These are phyloP conservation scores for Termitomyces bulborhizus DNA, from an alignment of 768 basidiomycete species.

Conservation along the genomic window DNA sequence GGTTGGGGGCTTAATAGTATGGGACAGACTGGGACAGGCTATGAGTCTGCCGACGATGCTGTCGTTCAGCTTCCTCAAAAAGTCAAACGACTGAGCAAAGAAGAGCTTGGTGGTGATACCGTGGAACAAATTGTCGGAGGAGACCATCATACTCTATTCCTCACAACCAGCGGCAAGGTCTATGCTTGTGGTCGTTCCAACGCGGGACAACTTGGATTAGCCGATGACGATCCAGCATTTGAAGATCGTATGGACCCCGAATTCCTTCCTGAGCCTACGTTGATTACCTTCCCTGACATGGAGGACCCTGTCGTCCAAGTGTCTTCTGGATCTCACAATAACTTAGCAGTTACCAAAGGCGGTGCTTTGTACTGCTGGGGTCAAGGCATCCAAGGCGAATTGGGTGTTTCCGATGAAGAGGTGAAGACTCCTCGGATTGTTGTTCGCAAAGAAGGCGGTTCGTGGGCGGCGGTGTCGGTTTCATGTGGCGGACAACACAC, in stretches of 20 bases:
- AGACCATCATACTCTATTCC: slow-evolving; percentile 87
- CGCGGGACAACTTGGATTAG: slow-evolving; percentile 75
- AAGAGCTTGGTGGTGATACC: slow-evolving; percentile 50
- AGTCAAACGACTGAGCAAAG: slow-evolving; percentile 58
- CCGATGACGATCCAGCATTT: slow-evolving; percentile 64
- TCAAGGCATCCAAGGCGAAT: slow-evolving; percentile 70
- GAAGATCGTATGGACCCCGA: slow-evolving; percentile 48
- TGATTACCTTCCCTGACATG: slow-evolving; percentile 56
- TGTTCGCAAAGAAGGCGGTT: slow-evolving; percentile 67
- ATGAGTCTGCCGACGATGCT: slow-evolving; percentile 34
- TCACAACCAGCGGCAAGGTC: slow-evolving; percentile 77
- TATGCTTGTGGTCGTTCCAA: slow-evolving; percentile 85
- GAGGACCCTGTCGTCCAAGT: slow-evolving; percentile 62
- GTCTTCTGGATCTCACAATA: slow-evolving; percentile 67
- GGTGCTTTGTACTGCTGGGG: slow-evolving; percentile 77
- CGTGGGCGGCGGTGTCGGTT: slow-evolving; percentile 58
- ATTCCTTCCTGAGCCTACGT: slow-evolving; percentile 60
- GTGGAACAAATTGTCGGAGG: slow-evolving; percentile 77
- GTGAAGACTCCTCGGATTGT: slow-evolving; percentile 59
- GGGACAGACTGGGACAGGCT: slow-evolving; percentile 74
- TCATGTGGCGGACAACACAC: slow-evolving; percentile 81
- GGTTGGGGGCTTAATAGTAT: slow-evolving; percentile 95
- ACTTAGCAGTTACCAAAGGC: slow-evolving; percentile 58
- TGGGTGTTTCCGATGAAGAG: slow-evolving; percentile 56
- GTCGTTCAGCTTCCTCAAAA: slow-evolving; percentile 59